Base-by-base conservation (phyloP, 139 green algal genomes). In the Nannochloris sp. region DNA sequence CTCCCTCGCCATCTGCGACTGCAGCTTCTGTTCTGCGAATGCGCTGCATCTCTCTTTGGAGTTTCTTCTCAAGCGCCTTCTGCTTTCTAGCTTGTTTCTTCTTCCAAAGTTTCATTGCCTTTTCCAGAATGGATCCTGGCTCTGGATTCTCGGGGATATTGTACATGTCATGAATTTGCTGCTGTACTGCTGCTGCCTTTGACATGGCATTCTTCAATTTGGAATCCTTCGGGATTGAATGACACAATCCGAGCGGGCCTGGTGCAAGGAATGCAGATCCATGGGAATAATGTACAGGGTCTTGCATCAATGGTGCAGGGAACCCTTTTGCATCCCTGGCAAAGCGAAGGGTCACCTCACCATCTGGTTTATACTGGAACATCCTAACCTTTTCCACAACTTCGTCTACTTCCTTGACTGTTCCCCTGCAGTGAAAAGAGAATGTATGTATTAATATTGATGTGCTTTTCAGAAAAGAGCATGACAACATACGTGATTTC, bases 351-450 rank as follows among this genome's bases (percentile, higher is more conserved):
- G 76, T 87, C 13, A 92, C 89, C 60, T 95, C 88, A 8, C 89
- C 89, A 62, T 93, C 89, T 3, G 89, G 89, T 82, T 96, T 96
- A 72, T 78, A 87, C 53, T 82, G 63, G 74, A 93, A 96, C 85
- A 95, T 92, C 40, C 87, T 78, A 4, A 85, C 79, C 51, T 81
- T 79, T 45, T 78, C 69, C 30, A 96, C 74, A 16, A 96, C 79
- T 56, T 79, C 67, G 13, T 82, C 70, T 40, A 87, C 70, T 79
- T 95, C 87, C 63, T 89, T 61, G 49, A 91, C 51, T 4, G 82
- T 85, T 11, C 86, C 87, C 67, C 84, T 93, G 82, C 36, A 49
- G 0, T 57, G 8, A 31, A 29, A 28, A 12, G 23, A 28, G 14
- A 56, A 12, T 28, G 23, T 56, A 56, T 25, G n/a, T 28, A 25